Conservation (phyloP, 805 yeast species). For the Wickerhamiella qilinensis region DNA sequence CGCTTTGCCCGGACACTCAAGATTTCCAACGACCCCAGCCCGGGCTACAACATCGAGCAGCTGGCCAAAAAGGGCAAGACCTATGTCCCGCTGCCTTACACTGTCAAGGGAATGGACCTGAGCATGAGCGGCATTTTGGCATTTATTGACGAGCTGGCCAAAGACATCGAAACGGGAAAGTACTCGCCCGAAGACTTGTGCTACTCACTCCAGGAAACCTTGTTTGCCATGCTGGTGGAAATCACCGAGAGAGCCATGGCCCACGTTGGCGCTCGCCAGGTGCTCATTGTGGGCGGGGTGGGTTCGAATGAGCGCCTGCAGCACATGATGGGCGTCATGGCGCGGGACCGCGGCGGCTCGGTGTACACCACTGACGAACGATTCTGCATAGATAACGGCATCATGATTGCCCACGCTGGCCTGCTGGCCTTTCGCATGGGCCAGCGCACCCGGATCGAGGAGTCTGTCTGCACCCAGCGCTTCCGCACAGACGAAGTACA, state of each 20-base stretch:
- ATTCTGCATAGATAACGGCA: slow-evolving; percentile 94
- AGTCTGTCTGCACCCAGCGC: slow-evolving; percentile 82
- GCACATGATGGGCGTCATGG: slow-evolving; percentile 95
- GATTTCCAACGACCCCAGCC: slow-evolving; percentile 87
- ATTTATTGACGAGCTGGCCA: slow-evolving; percentile 63
- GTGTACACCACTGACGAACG: slow-evolving; percentile 92
- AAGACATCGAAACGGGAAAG: slow-evolving; percentile 31
- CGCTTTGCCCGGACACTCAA: slow-evolving; percentile 82
- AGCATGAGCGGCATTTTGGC: slow-evolving; percentile 94
- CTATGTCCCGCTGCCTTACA: slow-evolving; percentile 71
- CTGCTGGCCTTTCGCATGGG: slow-evolving; percentile 75
- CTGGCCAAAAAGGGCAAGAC: slow-evolving; percentile 50
- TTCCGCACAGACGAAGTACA: slow-evolving; percentile 89
- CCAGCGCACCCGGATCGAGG: slow-evolving; percentile 34
- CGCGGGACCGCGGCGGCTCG: slow-evolving; percentile 71
- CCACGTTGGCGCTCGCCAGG: slow-evolving; percentile 79
- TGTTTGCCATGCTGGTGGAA: slow-evolving; percentile 93
- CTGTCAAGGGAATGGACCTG: slow-evolving; percentile 97
- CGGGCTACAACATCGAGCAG: slow-evolving; percentile 95
- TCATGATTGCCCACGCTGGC: slow-evolving; percentile 98
- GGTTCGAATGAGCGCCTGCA: slow-evolving; percentile 87
- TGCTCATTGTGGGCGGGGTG: slow-evolving; percentile 95
- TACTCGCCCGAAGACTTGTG: slow-evolving; percentile 73
- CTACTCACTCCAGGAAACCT: slow-evolving; percentile 78
- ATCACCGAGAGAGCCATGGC: slow-evolving; percentile 98